Evolutionary conservation across 345 rosid species (phyloP), one percentile per base, ranked within the genome.

Genomic region (Euphorbia pulcherrima): DNA sequence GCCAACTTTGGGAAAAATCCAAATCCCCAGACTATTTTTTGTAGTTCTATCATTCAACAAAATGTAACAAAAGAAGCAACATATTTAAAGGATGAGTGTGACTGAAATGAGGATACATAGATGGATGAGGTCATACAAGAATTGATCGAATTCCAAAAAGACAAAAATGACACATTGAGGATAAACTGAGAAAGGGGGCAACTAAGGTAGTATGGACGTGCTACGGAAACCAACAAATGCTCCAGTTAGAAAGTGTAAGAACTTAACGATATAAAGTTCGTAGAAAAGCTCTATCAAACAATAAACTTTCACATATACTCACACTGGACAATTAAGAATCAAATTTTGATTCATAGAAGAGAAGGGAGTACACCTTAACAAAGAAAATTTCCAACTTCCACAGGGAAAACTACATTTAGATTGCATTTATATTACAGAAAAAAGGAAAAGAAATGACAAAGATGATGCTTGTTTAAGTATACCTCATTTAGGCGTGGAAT

Each of bases 401-500:
- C 47, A 29, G 99, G 29, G 35, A 7, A 71, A 40, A 39, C 10
- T 18, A 62, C 37, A 44, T 44, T 50, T 13, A 37, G 26, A 69
- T 46, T 14, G 48, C 6, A 13, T 26, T 50, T 40, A 48, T 48
- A 39, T 24, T 51, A 57, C 60, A 71, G 68, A 8, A 46, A 69
- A 72, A 11, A 12, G 44, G 35, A 20, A 18, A 27, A 5, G 51
- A 56, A 97, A 30, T 97, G 97, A 69, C 16, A 64, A 69, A 33
- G 48, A 67, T 62, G 44, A 62, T 46, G 69, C 51, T 9, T 16
- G 60, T 18, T 14, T 17, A 57, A 52, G 52, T 52, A 29, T 78
- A 92, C 99, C 97, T 94, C 99, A 76, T 94, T 94, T 65, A 94
- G 81, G 72, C 97, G 86, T 20, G 97, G 99, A 67, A 80, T 56